Evolutionary conservation across 768 basidiomycete genomes (phyloP).

Genomic region (Macrolepiota albuminosa): DNA sequence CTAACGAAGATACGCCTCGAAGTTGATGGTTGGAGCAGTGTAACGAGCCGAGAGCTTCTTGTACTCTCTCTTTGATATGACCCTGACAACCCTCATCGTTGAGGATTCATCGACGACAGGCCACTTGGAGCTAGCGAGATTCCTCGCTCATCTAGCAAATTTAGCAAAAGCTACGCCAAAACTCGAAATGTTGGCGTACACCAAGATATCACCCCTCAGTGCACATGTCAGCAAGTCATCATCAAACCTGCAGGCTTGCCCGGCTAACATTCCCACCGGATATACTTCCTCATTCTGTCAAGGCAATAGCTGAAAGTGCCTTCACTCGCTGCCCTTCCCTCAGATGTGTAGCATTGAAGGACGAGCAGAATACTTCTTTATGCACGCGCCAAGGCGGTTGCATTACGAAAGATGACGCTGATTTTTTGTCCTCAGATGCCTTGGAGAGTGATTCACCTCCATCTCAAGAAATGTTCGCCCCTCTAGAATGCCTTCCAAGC

Average conservation of each 20-base stretch:
- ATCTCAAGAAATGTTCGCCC: neutral
- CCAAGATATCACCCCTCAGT: neutral
- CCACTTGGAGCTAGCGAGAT: neutral
- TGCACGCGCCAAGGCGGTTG: conserved; percentile 2
- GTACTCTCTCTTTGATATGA: conserved; percentile 10
- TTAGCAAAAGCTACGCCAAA: conserved; percentile 1
- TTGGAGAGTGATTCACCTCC: neutral
- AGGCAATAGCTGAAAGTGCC: conserved; percentile 2
- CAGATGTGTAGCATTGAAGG: conserved; percentile 5
- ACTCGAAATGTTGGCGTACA: conserved; percentile 4
- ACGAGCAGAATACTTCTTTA: neutral
- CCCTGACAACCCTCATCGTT: conserved; percentile 8
- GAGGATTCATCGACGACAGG: conserved; percentile 7
- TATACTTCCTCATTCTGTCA: conserved; percentile 3
- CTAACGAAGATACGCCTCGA: conserved; percentile 9
- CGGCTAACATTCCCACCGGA: neutral
- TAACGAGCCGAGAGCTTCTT: conserved; percentile 1
- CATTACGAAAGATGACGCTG: neutral
- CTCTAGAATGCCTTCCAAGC: neutral
- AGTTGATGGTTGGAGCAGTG: conserved; percentile 4
- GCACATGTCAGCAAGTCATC: neutral
- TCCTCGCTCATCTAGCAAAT: conserved; percentile 2
- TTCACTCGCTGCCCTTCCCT: conserved; percentile 12
- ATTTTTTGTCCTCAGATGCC: neutral
- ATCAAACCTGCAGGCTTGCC: neutral